These are phyloP conservation scores for Schizophyllum amplum DNA, from an alignment of 1,284 basidiomycete genomes.

Conservation along the genomic window DNA sequence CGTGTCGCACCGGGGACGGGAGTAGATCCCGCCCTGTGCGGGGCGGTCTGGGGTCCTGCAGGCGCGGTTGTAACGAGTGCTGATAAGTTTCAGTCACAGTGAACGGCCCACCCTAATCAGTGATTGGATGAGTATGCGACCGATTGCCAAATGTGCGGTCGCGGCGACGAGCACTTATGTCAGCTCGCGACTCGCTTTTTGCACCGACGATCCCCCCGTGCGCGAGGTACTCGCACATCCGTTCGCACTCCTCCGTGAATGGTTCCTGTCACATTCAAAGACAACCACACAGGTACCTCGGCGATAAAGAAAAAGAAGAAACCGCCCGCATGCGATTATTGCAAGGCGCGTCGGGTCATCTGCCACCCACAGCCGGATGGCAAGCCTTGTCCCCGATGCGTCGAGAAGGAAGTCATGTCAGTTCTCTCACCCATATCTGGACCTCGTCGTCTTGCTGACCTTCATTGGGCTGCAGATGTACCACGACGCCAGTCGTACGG, in stretches of 20 bases:
- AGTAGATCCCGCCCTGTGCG: too few relatives aligned
- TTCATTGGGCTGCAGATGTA: background rate
- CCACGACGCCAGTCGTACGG: background rate
- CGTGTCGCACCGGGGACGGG: too few relatives aligned
- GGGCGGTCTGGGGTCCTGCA: too few relatives aligned
- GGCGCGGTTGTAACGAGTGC: too few relatives aligned
- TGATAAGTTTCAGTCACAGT: too few relatives aligned
- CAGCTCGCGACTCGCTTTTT: too few relatives aligned
- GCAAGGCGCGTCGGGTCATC: background rate
- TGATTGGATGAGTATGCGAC: too few relatives aligned
- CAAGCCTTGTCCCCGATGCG: conserved; percentile 1
- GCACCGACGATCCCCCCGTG: too few relatives aligned
- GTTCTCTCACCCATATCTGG: background rate
- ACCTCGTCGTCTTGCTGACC: background rate
- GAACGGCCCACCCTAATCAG: too few relatives aligned
- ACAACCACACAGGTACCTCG: background rate
- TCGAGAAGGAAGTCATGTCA: conserved; percentile 1
- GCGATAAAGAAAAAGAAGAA: background rate
- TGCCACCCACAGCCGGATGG: conserved; percentile 2
- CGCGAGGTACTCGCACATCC: too few relatives aligned
- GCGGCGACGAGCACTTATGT: too few relatives aligned
- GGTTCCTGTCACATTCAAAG: background rate
- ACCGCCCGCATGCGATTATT: conserved; percentile 3
- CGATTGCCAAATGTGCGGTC: too few relatives aligned
- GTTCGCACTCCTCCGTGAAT: background rate